Percentiles rank a stretch among this genome's conserved stretches.
Evolutionary conservation across 306 rosid genomes (phyloP).

Genomic region (Cucurbita argyrosperma): DNA sequence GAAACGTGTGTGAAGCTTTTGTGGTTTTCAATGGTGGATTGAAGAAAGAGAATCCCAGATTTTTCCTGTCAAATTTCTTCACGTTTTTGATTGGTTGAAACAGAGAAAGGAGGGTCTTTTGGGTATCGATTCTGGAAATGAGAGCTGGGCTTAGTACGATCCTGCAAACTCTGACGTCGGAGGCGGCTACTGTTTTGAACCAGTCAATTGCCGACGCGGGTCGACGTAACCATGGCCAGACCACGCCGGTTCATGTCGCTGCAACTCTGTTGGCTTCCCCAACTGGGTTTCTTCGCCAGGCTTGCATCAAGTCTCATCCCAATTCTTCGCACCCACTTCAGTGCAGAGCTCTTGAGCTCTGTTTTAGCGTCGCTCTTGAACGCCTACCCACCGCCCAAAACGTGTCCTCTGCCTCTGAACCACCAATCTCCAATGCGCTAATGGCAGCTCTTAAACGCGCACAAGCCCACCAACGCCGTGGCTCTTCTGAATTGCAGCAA

Average conservation of each 20-base stretch:
- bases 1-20: neutral
- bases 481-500: slow-evolving; percentile 90
- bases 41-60: neutral
- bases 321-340: slow-evolving; percentile 95
- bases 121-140: slow-evolving; percentile 33
- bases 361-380: slow-evolving; percentile 89
- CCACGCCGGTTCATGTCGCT: slow-evolving; percentile 92
- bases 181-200: slow-evolving; percentile 77
- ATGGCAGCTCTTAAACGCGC: slow-evolving; percentile 95
- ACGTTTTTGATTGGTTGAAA: neutral
- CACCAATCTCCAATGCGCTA: slow-evolving; percentile 82
- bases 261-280: slow-evolving; percentile 71
- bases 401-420: slow-evolving; percentile 44
- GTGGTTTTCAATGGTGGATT: neutral
- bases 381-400: slow-evolving; percentile 73
- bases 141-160: slow-evolving; percentile 90
- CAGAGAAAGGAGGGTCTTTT: neutral
- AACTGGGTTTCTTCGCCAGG: slow-evolving; percentile 70
- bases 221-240: slow-evolving; percentile 92
- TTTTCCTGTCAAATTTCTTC: neutral
- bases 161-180: slow-evolving; percentile 93
- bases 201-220: slow-evolving; percentile 89
- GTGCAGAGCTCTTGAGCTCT: slow-evolving; percentile 91
- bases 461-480: slow-evolving; percentile 93
- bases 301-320: slow-evolving; percentile 90